Conservation (phyloP, 2,329 filamentous ascomycete genomes). For the Fusarium temperatum region DNA sequence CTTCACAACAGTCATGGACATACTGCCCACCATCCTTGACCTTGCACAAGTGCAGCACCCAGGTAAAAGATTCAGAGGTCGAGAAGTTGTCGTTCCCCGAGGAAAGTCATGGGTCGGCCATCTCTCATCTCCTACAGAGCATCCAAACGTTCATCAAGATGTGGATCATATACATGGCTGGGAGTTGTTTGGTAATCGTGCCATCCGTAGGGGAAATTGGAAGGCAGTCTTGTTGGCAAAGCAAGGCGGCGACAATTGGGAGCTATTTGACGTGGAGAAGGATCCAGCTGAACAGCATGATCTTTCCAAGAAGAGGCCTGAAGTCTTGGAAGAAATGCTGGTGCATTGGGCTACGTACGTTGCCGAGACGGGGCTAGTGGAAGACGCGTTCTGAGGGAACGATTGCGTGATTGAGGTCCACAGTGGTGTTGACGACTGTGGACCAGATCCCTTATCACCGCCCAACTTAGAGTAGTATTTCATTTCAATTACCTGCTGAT, state of each 20-base stretch:
- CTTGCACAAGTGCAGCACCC: slow-evolving; percentile 55
- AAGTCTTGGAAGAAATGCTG: slow-evolving; percentile 10
- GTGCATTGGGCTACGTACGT: slow-evolving; percentile 2
- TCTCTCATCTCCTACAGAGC: background rate
- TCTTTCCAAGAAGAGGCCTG: background rate
- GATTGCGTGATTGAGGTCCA: slow-evolving; percentile 1
- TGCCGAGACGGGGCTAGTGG: slow-evolving; percentile 4
- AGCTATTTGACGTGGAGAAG: slow-evolving; percentile 10
- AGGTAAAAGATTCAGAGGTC: slow-evolving; percentile 40
- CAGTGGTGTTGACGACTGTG: background rate
- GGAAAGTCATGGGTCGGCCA: slow-evolving; percentile 17
- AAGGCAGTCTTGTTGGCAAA: slow-evolving; percentile 55
- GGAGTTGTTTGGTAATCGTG: slow-evolving; percentile 63
- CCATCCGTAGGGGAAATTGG: slow-evolving; percentile 64
- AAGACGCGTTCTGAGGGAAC: background rate
- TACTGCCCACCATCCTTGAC: slow-evolving; percentile 58
- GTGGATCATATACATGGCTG: slow-evolving; percentile 62
- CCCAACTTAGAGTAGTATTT: background rate
- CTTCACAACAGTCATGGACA: slow-evolving; percentile 57
- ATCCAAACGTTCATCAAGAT: slow-evolving; percentile 18
- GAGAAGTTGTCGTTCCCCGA: slow-evolving; percentile 4
- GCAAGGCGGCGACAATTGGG: background rate
- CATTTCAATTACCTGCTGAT: background rate
- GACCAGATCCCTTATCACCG: background rate
- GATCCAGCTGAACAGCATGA: slow-evolving; percentile 9